Percentiles rank a stretch among this genome's conserved stretches.
These are phyloP conservation scores for Aulographum hederae DNA, from an alignment of 2,329 filamentous ascomycete species.

Conservation along the genomic window DNA sequence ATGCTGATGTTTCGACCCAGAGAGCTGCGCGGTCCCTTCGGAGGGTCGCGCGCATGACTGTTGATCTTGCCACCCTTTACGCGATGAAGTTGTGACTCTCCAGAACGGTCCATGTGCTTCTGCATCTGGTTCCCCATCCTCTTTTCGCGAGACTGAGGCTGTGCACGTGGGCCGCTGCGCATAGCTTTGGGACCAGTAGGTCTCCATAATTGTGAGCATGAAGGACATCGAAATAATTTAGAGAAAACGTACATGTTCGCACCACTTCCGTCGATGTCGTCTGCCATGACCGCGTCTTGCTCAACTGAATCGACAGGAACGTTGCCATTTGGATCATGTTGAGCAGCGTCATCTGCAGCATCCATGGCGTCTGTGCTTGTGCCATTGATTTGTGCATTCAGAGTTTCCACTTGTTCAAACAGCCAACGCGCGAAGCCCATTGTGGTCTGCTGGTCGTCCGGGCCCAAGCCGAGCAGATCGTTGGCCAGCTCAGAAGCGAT, in stretches of 20 bases:
- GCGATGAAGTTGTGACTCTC: conserved; percentile 62
- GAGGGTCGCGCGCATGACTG: conserved; percentile 50
- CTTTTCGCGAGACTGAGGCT: conserved; percentile 42
- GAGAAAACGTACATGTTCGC: conserved; percentile 4
- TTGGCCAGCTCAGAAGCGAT: conserved; percentile 75
- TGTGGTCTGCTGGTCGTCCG: conserved; percentile 65
- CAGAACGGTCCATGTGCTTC: conserved; percentile 61
- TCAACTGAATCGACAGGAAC: no score
- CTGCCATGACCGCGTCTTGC: conserved; percentile 4
- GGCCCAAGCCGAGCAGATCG: conserved; percentile 65
- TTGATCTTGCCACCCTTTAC: conserved; percentile 69
- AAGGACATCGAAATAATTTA: neutral
- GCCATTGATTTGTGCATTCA: conserved; percentile 35
- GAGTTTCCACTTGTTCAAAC: conserved; percentile 66
- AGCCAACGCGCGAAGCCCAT: conserved; percentile 79
- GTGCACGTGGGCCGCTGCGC: conserved; percentile 66
- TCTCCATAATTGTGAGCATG: conserved; percentile 26
- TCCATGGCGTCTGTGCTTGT: no score
- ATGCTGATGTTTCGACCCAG: conserved; percentile 31
- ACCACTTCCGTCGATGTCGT: conserved; percentile 2
- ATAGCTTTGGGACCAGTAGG: no score
- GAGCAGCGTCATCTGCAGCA: no score
- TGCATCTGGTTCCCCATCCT: conserved; percentile 73
- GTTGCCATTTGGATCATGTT: no score
- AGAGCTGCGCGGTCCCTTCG: conserved; percentile 58